phyloP scores from a whole-genome alignment of 176 grass and related monocot species.

The Eremochloa ophiuroides region DNA sequence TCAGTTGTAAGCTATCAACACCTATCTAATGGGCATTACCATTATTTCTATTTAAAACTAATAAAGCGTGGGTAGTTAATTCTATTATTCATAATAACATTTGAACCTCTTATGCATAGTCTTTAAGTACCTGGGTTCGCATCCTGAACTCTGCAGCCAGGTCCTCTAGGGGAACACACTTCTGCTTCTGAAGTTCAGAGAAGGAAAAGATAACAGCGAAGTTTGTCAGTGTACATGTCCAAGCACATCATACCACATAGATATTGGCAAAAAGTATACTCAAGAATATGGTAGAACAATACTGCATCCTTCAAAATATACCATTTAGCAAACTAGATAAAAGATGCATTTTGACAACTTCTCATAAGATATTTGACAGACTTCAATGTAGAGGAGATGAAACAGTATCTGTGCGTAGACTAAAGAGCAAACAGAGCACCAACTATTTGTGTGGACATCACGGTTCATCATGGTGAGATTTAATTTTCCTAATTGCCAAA shows the following conservation, averaged over 20 bases:
- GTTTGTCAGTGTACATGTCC: background rate
- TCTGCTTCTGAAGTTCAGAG: conserved; percentile 58
- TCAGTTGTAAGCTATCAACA: background rate
- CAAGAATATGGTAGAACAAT: background rate
- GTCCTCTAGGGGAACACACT: conserved; percentile 92
- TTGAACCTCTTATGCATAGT: background rate
- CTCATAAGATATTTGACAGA: background rate
- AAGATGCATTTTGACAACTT: background rate
- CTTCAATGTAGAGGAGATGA: background rate
- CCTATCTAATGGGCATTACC: background rate
- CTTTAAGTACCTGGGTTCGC: conserved; percentile 69
- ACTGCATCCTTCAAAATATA: background rate
- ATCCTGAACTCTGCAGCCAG: conserved; percentile 89
- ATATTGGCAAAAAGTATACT: background rate
- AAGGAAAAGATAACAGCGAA: background rate
- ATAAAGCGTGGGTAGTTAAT: background rate
- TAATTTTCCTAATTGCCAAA: background rate
- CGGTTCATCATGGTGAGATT: background rate
- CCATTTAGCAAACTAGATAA: background rate
- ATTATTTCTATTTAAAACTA: background rate
- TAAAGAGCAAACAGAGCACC: background rate
- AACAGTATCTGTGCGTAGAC: background rate
- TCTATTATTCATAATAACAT: background rate
- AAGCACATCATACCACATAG: background rate
- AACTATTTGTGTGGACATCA: background rate